phyloP scores from a whole-genome alignment of 805 yeast species.

The Saturnispora ahearnii region DNA sequence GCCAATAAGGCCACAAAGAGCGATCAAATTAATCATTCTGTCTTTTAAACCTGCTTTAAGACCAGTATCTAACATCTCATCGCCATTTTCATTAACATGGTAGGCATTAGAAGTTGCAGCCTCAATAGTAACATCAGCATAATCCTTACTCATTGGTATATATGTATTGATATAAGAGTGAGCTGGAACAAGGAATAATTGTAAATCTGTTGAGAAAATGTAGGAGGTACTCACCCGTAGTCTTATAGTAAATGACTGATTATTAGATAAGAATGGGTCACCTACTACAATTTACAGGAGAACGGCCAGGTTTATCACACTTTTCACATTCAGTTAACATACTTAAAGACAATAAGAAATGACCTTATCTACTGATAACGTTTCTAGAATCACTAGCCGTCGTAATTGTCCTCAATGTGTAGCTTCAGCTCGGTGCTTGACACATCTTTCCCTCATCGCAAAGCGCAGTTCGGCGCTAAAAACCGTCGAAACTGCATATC shows the following conservation, averaged over 20 bases:
- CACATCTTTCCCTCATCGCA: background rate
- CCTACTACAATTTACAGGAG: too few relatives aligned
- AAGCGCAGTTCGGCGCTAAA: background rate
- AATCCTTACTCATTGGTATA: conserved; percentile 1
- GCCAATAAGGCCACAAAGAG: conserved; percentile 44
- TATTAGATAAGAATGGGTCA: too few relatives aligned
- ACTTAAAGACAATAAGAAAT: too few relatives aligned
- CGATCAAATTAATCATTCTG: conserved; percentile 17
- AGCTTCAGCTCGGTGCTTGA: background rate
- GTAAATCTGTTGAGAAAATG: background rate
- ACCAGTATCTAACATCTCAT: conserved; percentile 13
- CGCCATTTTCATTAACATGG: conserved; percentile 13
- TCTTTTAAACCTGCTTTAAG: conserved; percentile 17
- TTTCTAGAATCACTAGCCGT: background rate
- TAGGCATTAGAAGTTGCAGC: conserved; percentile 12
- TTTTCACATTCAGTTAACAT: too few relatives aligned
- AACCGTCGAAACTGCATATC: background rate
- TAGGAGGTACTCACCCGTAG: too few relatives aligned
- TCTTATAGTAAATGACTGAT: too few relatives aligned
- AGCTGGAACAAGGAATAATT: background rate
- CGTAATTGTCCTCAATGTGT: background rate
- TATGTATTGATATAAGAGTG: background rate
- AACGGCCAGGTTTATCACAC: too few relatives aligned
- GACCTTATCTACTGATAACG: background rate
- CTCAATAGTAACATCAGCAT: conserved; percentile 9